Evolutionary conservation across 2,329 filamentous ascomycete species (phyloP).

Genomic region (Neopestalotiopsis sp.): DNA sequence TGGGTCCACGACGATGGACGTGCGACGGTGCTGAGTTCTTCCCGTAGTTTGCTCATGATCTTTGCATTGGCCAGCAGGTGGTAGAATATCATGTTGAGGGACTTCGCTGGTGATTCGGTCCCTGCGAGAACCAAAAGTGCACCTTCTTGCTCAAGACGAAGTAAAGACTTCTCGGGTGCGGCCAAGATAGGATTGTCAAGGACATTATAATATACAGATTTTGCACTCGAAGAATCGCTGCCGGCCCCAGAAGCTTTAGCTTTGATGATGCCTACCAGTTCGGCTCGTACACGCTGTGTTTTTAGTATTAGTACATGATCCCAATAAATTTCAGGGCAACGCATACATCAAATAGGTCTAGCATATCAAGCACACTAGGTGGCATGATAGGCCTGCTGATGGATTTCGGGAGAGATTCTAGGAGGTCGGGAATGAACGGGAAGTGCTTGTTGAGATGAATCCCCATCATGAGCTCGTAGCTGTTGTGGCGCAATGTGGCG

Average conservation of each 20-base stretch:
- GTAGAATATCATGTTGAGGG: slow-evolving; percentile 5
- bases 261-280: slow-evolving; percentile 27
- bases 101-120: slow-evolving; percentile 8
- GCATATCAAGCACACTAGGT: slow-evolving; percentile 31
- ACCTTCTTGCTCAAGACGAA: slow-evolving; percentile 10
- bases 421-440: slow-evolving; percentile 31
- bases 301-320: slow-evolving; percentile 29
- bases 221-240: slow-evolving; percentile 22
- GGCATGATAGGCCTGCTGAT: slow-evolving; percentile 32
- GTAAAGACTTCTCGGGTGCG: neutral
- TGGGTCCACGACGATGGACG: neutral
- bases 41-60: neutral
- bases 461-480: slow-evolving; percentile 30
- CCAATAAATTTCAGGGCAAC: slow-evolving; percentile 29
- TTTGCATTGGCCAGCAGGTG: slow-evolving; percentile 3
- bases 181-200: slow-evolving; percentile 4
- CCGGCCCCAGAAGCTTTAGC: neutral
- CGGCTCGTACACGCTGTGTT: slow-evolving; percentile 30
- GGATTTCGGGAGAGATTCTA: slow-evolving; percentile 31
- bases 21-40: slow-evolving; percentile 3
- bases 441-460: slow-evolving; percentile 32
- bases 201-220: slow-evolving; percentile 14
- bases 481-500: slow-evolving; percentile 31
- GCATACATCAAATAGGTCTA: slow-evolving; percentile 32
- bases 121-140: slow-evolving; percentile 6